Evolutionary conservation across 306 rosid genomes (phyloP), one percentile per base, ranked within the genome.

Genomic region (Sicyos baderoa): DNA sequence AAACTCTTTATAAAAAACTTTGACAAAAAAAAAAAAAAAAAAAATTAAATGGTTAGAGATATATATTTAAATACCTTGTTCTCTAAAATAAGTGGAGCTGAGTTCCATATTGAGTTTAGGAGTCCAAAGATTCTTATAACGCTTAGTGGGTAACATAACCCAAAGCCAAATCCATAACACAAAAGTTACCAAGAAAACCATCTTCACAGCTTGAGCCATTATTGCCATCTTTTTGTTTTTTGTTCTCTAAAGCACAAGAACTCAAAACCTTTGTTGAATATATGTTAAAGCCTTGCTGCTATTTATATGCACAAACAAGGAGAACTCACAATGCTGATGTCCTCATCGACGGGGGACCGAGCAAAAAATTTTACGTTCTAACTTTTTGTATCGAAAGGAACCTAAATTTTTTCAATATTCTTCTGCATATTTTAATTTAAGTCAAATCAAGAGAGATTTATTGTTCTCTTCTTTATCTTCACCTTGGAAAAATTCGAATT

Each of bases 61-160:
- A 35, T 35, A 35, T 35, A 35, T 35, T 3, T 35, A 35, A 0
- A 37, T 29, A 72, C 76, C 76, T 19, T 72, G 76, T 16, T 58
- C 58, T 60, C 76, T 59, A 21, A 72, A 72, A 57, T 47, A 72
- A 1, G 68, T 29, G 22, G 76, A 72, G 15, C 29, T 45, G 56
- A 72, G 76, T 6, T 72, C 18, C 68, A 16, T 44, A 12, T 58
- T 13, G 40, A 72, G 69, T 9, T 60, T 59, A 0, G 69, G 76
- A 1, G 69, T 45, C 76, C 76, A 72, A 9, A 25, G 29, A 3
- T 47, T 22, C 35, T 72, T 72, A 18, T 47, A 72, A 58, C 27
- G 69, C 32, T 72, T 42, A 10, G 76, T 72, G 14, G 76, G 76
- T 19, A 72, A 49, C 48, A 72, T 23, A 4, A 72, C 17, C 76